Evolutionary conservation across 768 basidiomycete genomes (phyloP).

Genomic region (Phlebiopsis gigantea): DNA sequence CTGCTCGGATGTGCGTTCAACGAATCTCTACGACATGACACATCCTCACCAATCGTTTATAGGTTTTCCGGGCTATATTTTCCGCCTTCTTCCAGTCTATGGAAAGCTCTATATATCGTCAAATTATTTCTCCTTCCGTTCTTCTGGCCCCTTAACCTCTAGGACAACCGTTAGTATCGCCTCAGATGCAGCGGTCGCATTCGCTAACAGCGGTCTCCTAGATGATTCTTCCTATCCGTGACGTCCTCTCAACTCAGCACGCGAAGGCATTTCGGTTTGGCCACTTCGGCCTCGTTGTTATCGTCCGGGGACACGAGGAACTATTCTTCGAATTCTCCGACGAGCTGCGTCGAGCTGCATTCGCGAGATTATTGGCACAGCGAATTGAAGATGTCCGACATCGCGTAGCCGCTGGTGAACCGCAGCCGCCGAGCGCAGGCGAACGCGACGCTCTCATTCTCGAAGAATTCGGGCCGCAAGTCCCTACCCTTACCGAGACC

Average conservation of each 20-base stretch:
- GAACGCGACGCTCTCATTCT: constrained; percentile 73
- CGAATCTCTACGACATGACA: not conserved
- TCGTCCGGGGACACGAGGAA: constrained; percentile 95
- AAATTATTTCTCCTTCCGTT: constrained; percentile 93
- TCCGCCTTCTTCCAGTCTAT: constrained; percentile 81
- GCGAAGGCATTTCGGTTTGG: constrained; percentile 87
- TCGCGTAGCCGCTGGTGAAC: constrained; percentile 42
- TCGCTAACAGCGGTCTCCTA: constrained; percentile 27
- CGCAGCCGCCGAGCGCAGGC: constrained; percentile 39
- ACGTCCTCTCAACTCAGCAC: constrained; percentile 79
- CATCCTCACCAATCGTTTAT: not conserved
- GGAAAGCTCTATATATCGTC: constrained; percentile 90
- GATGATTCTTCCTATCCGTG: constrained; percentile 94
- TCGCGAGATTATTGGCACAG: constrained; percentile 66
- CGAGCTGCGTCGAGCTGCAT: constrained; percentile 74
- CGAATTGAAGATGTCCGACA: constrained; percentile 73
- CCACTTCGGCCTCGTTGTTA: constrained; percentile 82
- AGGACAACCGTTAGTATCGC: constrained; percentile 70
- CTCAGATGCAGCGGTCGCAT: too few species aligned
- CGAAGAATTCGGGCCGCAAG: constrained; percentile 72
- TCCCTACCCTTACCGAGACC: constrained; percentile 36
- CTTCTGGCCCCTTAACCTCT: constrained; percentile 69
- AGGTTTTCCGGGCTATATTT: constrained; percentile 93
- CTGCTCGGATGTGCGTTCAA: constrained; percentile 76
- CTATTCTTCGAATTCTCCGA: constrained; percentile 93